Base-by-base conservation (phyloP, 1,139 yeast genomes). In the Hemisphaericaspora lyxosophila region DNA sequence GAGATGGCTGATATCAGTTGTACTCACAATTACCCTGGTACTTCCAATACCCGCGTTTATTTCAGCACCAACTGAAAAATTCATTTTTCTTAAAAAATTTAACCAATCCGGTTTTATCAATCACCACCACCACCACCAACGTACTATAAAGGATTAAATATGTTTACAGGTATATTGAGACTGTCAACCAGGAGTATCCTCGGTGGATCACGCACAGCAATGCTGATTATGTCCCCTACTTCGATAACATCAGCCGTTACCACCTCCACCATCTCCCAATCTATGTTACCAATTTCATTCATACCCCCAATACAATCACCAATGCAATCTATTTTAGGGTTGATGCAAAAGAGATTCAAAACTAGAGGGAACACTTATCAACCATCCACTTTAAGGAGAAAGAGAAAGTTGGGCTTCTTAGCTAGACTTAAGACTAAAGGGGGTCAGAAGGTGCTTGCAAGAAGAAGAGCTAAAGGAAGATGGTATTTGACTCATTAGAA, bases 301-400 rank as follows among this genome's bases (percentile, higher is more conserved):
- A 24, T 36, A 31, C 16, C 36, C 7, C 31, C 35, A 16, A 20
- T 36, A 13, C 44, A 36, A 35, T 26, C 53, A 2, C 59, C 64
- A 5, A 50, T 62, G 30, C 58, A 51, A 39, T 47, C 57, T 27
- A 43, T 65, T 6, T 41, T 65, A 40, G 62, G 76, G 4, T 55
- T 78, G 48, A 53, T 74, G 52, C 76, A 75, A 57, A 64, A 72
- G 65, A 78, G 96, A 68, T 83, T 90, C 82, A 82, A 85, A 59
- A 73, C 89, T 20, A 80, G 95, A 70, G 98, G 98, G 64, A 85
- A 88, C 65, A 88, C 96, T 16, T 92, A 85, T 63, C 97, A 90
- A 62, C 97, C 98, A 33, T 84, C 90, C 42, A 89, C 95, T 1
- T 69, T 87, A 47, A 88, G 86, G 59, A 78, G 97, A 60, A 92